Conservation (phyloP, 805 yeast genomes). For the Candida montana region DNA sequence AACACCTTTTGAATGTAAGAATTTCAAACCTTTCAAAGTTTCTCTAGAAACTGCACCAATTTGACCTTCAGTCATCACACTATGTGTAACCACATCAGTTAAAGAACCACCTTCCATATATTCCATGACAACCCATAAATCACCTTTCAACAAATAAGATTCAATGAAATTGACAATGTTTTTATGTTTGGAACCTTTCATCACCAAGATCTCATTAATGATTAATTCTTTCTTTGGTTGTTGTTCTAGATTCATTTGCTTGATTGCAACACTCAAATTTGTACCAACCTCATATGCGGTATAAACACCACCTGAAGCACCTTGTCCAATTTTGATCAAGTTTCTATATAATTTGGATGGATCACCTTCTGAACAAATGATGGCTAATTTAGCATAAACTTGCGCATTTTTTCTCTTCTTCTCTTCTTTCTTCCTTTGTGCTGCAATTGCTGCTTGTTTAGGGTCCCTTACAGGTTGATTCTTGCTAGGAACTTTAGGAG, state of each 20-base stretch:
- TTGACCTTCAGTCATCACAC: slow-evolving; percentile 86
- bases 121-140: slow-evolving; percentile 97
- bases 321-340: slow-evolving; percentile 88
- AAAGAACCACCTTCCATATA: slow-evolving; percentile 98
- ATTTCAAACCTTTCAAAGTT: slow-evolving; percentile 78
- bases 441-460: slow-evolving; percentile 46
- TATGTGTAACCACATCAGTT: slow-evolving; percentile 91
- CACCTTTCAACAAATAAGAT: slow-evolving; percentile 69
- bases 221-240: slow-evolving; percentile 96
- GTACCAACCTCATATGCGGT: slow-evolving; percentile 67
- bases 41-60: slow-evolving; percentile 94
- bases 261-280: slow-evolving; percentile 75
- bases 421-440: slow-evolving; percentile 72
- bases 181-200: slow-evolving; percentile 85
- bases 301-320: slow-evolving; percentile 96
- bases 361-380: slow-evolving; percentile 81
- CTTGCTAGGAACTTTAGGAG: slow-evolving; percentile 27
- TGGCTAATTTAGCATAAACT: slow-evolving; percentile 61
- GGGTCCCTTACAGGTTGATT: slow-evolving; percentile 43
- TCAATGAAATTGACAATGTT: slow-evolving; percentile 94
- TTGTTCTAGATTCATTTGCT: slow-evolving; percentile 90
- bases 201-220: slow-evolving; percentile 90
- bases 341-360: slow-evolving; percentile 67
- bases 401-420: slow-evolving; percentile 68
- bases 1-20: slow-evolving; percentile 86